A percentile compares a stretch with the other conserved stretches of the same genome.
phyloP scores from a whole-genome alignment of 768 basidiomycete genomes.

The Termitomyces titanicus region DNA sequence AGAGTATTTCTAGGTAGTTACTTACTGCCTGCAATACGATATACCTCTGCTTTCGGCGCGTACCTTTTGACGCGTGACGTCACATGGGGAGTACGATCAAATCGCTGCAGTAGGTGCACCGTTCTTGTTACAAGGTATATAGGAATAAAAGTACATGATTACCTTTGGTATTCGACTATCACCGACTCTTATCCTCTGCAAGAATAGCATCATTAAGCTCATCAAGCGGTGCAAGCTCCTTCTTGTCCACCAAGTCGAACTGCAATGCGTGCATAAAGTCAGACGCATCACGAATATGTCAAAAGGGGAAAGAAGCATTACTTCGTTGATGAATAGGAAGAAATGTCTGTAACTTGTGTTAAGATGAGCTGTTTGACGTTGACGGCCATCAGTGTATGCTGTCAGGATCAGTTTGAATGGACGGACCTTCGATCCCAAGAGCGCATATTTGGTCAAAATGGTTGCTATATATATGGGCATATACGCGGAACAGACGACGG shows the following conservation, averaged over 20 bases:
- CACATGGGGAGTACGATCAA: too few relatives aligned
- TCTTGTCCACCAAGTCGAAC: constrained; percentile 96
- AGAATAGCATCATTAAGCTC: constrained; percentile 92
- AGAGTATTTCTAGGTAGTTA: neutral
- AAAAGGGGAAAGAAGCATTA: constrained; percentile 29
- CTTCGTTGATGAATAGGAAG: constrained; percentile 95
- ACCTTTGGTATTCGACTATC: constrained; percentile 7
- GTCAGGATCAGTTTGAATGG: neutral
- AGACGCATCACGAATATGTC: neutral
- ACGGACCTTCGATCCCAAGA: constrained; percentile 91
- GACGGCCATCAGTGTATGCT: neutral
- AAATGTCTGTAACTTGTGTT: constrained; percentile 99
- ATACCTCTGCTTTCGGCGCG: neutral
- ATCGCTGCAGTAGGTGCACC: too few relatives aligned
- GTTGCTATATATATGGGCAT: constrained; percentile 98
- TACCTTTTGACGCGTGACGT: constrained; percentile 4
- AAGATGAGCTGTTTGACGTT: constrained; percentile 68
- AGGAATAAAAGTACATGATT: constrained; percentile 10
- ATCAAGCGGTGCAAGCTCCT: constrained; percentile 90
- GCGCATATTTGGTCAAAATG: constrained; percentile 99
- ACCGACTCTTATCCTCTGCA: constrained; percentile 46
- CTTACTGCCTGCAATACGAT: neutral
- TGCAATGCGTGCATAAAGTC: constrained; percentile 24
- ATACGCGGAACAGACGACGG: constrained; percentile 91
- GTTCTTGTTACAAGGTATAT: constrained; percentile 3